Percentiles rank a stretch among this genome's conserved stretches.
Evolutionary conservation across 108 stramenopile genomes (phyloP).

Genomic region (Nitzschia putrida): DNA sequence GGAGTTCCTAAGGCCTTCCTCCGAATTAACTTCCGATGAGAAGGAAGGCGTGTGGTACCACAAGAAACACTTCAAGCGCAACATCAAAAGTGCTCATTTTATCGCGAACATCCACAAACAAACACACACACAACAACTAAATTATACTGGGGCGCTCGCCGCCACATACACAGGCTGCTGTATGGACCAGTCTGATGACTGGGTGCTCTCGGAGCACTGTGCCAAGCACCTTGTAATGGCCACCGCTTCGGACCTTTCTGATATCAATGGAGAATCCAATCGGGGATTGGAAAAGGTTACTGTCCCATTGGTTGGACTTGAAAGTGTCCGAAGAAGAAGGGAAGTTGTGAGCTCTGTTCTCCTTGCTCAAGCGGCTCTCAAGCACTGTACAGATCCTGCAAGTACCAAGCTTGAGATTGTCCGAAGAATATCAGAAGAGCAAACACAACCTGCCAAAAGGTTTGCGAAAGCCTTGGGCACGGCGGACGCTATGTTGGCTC

Average conservation of each 20-base stretch:
- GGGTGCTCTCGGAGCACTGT: slow-evolving; percentile 5
- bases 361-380: slow-evolving; percentile 1
- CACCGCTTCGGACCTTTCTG: not conserved
- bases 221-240: slow-evolving; percentile 8
- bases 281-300: slow-evolving; percentile 14
- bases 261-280: not conserved
- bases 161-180: slow-evolving; percentile 9
- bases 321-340: slow-evolving; percentile 6
- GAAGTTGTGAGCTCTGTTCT: slow-evolving; percentile 7
- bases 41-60: slow-evolving; percentile 12
- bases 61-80: slow-evolving; percentile 2
- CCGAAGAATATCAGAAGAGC: slow-evolving; percentile 18
- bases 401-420: slow-evolving; percentile 1
- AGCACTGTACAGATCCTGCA: not conserved
- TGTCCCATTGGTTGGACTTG: not conserved
- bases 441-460: not conserved
- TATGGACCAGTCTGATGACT: not conserved
- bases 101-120: not conserved
- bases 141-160: slow-evolving; percentile 6
- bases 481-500: slow-evolving; percentile 12
- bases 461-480: slow-evolving; percentile 21
- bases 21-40: slow-evolving; percentile 1
- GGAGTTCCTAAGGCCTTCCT: not conserved
- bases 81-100: not conserved
- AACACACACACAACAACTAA: not conserved